phyloP scores from a whole-genome alignment of 495 filamentous ascomycete species.

The Monascus purpureus region DNA sequence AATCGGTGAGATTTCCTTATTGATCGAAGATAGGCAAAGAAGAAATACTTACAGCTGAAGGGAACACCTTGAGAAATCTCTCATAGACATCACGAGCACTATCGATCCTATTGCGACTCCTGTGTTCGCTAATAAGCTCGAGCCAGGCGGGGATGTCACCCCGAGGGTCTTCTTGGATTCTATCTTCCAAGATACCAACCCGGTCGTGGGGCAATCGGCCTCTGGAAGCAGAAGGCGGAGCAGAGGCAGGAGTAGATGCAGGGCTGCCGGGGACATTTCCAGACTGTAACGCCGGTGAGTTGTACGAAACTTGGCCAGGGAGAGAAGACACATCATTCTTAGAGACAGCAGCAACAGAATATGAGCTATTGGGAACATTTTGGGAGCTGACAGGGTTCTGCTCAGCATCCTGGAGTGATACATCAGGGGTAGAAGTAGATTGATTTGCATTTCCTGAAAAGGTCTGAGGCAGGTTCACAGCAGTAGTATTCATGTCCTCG shows the following conservation, averaged over 20 bases:
- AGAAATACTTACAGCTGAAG: constrained; percentile 61
- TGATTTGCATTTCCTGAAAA: constrained; percentile 43
- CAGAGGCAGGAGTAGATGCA: constrained; percentile 22
- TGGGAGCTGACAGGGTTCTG: constrained; percentile 38
- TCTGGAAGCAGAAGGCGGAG: constrained; percentile 29
- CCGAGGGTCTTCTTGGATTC: constrained; percentile 78
- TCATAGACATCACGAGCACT: constrained; percentile 72
- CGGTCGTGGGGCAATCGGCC: constrained; percentile 60
- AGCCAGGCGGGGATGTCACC: constrained; percentile 88
- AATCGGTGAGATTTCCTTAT: constrained; percentile 5
- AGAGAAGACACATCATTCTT: constrained; percentile 31
- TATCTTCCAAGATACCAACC: constrained; percentile 75
- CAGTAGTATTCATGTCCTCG: constrained; percentile 33
- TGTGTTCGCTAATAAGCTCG: constrained; percentile 71
- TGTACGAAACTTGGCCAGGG: constrained; percentile 28
- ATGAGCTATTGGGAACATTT: constrained; percentile 39
- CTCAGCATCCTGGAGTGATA: constrained; percentile 40
- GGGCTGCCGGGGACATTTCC: constrained; percentile 25
- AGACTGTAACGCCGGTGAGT: constrained; percentile 22
- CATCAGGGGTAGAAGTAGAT: constrained; percentile 43
- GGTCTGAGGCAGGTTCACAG: constrained; percentile 32
- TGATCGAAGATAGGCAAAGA: constrained; percentile 2
- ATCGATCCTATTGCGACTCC: constrained; percentile 64
- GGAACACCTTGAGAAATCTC: constrained; percentile 74
- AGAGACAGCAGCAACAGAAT: constrained; percentile 29